A percentile compares a stretch with the other conserved stretches of the same genome.
Evolutionary conservation across 2,329 filamentous ascomycete genomes (phyloP).

Genomic region (Stenocarpella maydis): DNA sequence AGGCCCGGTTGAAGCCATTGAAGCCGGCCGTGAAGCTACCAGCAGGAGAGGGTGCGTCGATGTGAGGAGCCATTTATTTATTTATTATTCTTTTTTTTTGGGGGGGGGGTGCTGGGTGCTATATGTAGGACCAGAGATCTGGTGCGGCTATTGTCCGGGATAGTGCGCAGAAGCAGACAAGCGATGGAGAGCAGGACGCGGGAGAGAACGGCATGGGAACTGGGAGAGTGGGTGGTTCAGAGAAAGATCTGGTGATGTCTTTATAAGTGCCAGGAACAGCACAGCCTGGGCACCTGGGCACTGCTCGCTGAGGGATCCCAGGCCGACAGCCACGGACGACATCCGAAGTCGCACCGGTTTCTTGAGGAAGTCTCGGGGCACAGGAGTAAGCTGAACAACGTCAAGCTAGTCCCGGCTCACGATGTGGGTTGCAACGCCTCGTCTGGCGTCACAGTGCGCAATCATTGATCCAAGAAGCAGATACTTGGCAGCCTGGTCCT

Average conservation of each 20-base stretch:
- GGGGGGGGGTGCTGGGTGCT: background rate
- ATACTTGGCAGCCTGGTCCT: slow-evolving; percentile 21
- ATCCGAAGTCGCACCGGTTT: slow-evolving; percentile 16
- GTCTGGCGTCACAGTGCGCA: slow-evolving; percentile 28
- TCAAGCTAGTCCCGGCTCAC: slow-evolving; percentile 22
- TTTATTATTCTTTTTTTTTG: no score
- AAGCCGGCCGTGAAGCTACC: slow-evolving; percentile 54
- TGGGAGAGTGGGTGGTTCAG: background rate
- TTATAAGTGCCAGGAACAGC: slow-evolving; percentile 29
- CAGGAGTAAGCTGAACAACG: slow-evolving; percentile 28
- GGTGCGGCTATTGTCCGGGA: slow-evolving; percentile 21
- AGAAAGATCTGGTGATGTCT: background rate
- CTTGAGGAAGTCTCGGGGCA: background rate
- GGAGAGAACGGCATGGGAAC: slow-evolving; percentile 7
- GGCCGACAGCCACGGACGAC: slow-evolving; percentile 21
- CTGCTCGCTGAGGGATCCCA: slow-evolving; percentile 5
- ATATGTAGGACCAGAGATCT: slow-evolving; percentile 5
- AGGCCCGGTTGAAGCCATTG: slow-evolving; percentile 44
- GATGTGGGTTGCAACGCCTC: slow-evolving; percentile 24
- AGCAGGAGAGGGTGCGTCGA: slow-evolving; percentile 55
- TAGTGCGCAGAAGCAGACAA: slow-evolving; percentile 14
- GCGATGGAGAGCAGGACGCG: slow-evolving; percentile 10
- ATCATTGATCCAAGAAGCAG: slow-evolving; percentile 12
- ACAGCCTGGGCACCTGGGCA: slow-evolving; percentile 2
- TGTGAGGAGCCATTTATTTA: slow-evolving; percentile 61